Percentiles rank a stretch among this genome's conserved stretches.
Evolutionary conservation across 495 filamentous ascomycete species (phyloP).

Genomic region (Tetracladium setigerum): DNA sequence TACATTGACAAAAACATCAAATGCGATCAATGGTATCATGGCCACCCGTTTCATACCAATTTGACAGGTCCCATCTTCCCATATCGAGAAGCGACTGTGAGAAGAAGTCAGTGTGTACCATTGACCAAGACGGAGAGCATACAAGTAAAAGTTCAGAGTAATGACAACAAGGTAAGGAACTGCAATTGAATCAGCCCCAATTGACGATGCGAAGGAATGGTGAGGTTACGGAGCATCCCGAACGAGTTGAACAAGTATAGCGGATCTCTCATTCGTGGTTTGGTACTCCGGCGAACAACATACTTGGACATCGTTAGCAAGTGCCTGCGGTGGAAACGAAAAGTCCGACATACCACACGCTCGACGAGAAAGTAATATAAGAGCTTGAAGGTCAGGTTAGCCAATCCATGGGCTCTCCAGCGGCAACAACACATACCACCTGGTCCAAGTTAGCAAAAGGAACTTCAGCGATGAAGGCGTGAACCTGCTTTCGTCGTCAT

Average conservation of each 20-base stretch:
- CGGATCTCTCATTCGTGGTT: constrained; percentile 36
- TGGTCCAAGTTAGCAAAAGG: constrained; percentile 8
- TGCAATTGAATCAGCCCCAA: constrained; percentile 8
- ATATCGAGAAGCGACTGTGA: constrained; percentile 35
- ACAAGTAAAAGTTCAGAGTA: constrained; percentile 43
- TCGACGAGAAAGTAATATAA: constrained; percentile 47
- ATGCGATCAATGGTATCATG: constrained; percentile 42
- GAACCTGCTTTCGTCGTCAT: constrained; percentile 42
- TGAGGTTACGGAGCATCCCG: constrained; percentile 38
- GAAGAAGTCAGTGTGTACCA: background rate
- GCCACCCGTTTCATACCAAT: constrained; percentile 43
- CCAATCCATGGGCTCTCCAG: background rate
- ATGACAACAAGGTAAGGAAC: constrained; percentile 39
- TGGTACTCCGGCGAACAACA: constrained; percentile 35
- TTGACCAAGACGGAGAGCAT: constrained; percentile 14
- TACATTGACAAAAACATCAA: constrained; percentile 43
- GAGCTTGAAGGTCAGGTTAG: constrained; percentile 25
- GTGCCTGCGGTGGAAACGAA: background rate
- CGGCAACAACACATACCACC: constrained; percentile 28
- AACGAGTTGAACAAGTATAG: constrained; percentile 45
- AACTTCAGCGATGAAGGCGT: background rate
- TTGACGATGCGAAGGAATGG: background rate
- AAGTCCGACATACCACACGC: constrained; percentile 34
- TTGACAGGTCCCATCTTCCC: constrained; percentile 39
- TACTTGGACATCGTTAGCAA: constrained; percentile 25